Conservation (phyloP, 768 basidiomycete genomes). For the Chalciporus sphaerocephalus region DNA sequence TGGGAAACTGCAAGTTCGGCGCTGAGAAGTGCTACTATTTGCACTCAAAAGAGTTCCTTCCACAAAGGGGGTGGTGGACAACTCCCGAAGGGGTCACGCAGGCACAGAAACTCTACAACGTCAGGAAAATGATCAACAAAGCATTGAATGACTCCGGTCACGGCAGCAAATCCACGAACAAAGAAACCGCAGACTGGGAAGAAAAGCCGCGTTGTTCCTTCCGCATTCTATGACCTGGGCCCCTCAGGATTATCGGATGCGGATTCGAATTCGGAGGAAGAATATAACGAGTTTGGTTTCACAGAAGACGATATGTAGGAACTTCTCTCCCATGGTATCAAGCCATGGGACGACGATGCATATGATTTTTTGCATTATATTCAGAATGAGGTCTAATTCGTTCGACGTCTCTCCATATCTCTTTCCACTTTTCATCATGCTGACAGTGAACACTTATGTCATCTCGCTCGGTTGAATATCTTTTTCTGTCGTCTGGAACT, state of each 20-base stretch:
- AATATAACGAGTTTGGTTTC: slow-evolving; percentile 19
- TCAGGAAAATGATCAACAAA: neutral
- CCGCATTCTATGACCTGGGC: neutral
- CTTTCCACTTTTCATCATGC: too few relatives aligned
- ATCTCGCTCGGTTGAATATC: too few relatives aligned
- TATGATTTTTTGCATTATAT: slow-evolving; percentile 19
- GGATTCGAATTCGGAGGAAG: neutral
- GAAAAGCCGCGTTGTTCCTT: neutral
- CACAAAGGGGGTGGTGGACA: slow-evolving; percentile 46
- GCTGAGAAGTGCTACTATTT: slow-evolving; percentile 42
- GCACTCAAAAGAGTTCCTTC: slow-evolving; percentile 46
- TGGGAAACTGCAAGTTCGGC: slow-evolving; percentile 39
- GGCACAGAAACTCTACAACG: slow-evolving; percentile 1
- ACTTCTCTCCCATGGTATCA: slow-evolving; percentile 37
- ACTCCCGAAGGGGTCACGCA: slow-evolving; percentile 7
- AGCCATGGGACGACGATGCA: slow-evolving; percentile 45
- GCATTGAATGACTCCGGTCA: neutral
- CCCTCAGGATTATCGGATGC: neutral
- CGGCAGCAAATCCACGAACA: neutral
- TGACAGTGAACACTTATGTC: too few relatives aligned
- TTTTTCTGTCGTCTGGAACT: too few relatives aligned
- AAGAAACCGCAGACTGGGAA: slow-evolving; percentile 2
- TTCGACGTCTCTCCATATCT: too few relatives aligned
- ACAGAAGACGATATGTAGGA: slow-evolving; percentile 34
- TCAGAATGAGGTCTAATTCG: neutral